Base-by-base conservation (phyloP, 495 filamentous ascomycete genomes). In the Halenospora varia region DNA sequence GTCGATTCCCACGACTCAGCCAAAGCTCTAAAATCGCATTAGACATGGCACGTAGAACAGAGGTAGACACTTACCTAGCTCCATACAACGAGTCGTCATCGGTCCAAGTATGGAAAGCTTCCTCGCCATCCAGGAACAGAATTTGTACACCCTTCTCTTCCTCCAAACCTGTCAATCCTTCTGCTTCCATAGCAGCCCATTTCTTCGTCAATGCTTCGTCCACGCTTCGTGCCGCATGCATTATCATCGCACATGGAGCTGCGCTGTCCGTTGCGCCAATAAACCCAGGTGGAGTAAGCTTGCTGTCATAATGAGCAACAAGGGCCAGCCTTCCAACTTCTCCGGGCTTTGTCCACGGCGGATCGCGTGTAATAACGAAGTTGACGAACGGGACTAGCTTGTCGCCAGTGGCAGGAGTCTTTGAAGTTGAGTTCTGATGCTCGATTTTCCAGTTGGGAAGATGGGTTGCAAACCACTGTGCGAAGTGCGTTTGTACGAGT, bases 211-310 rank as follows among this genome's bases (percentile, higher is more conserved):
- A 66, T 1, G 88, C 92, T 18, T 65, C 73, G 68, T 97, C 92
- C 19, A 99, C 76, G 55, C 78, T 89, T 58, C 88, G 75, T 65
- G 91, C 90, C 10, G 85, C 84, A 68, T 94, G 88, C 83, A 98
- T 79, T 46, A 98, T 75, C 73, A 97, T 88, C 0, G 95, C 95
- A 69, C 92, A 96, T 25, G 95, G 92, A 26, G 84, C 94, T 0
- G 94, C 94, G 61, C 90, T 96, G 64, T 98, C 94, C 22, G 86
- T 92, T 0, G 92, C 94, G 4, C 94, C 94, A 51, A 98, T 90
- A 69, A 98, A 98, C 0, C 91, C 94, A 57, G 86, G 70, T 0
- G 95, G 95, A 10, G 77, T 75, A 24, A 89, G 76, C 71, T 94
- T 88, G 68, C 83, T 89, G 64, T 98, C 94, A 73, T 96, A 98